phyloP scores from a whole-genome alignment of 768 basidiomycete species.

The Artomyces pyxidatus region DNA sequence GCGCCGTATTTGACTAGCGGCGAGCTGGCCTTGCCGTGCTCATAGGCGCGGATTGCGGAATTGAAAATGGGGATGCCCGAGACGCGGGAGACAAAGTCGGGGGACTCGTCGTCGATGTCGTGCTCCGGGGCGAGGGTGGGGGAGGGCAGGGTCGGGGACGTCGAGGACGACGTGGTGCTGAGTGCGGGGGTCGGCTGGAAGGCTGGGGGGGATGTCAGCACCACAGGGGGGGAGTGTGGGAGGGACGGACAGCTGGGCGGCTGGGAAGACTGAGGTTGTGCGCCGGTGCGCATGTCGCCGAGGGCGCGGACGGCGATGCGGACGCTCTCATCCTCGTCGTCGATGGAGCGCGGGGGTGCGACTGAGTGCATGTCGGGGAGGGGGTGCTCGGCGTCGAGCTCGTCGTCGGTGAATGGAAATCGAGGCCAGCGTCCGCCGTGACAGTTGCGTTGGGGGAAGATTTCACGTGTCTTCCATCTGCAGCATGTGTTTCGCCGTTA shows the following conservation, averaged over 20 bases:
- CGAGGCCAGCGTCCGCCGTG: too few relatives aligned
- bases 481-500: background rate
- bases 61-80: constrained; percentile 66
- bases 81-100: constrained; percentile 47
- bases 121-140: constrained; percentile 22
- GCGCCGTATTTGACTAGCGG: constrained; percentile 88
- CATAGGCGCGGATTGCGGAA: constrained; percentile 65
- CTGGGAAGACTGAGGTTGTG: constrained; percentile 7
- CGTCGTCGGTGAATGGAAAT: background rate
- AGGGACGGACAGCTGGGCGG: constrained; percentile 20
- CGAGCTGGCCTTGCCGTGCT: constrained; percentile 77
- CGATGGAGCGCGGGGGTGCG: constrained; percentile 22
- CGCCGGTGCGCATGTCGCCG: constrained; percentile 65
- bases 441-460: background rate
- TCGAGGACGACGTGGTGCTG: constrained; percentile 24
- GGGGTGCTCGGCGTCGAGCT: background rate
- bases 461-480: background rate
- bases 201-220: constrained; percentile 13
- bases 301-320: constrained; percentile 72
- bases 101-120: constrained; percentile 22
- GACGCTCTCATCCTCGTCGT: constrained; percentile 65
- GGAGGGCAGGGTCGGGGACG: constrained; percentile 24
- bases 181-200: constrained; percentile 29
- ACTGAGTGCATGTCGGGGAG: background rate
- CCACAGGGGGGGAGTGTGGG: background rate